Conservation (phyloP, 306 rosid species). For the Begonia fuchsioides region DNA sequence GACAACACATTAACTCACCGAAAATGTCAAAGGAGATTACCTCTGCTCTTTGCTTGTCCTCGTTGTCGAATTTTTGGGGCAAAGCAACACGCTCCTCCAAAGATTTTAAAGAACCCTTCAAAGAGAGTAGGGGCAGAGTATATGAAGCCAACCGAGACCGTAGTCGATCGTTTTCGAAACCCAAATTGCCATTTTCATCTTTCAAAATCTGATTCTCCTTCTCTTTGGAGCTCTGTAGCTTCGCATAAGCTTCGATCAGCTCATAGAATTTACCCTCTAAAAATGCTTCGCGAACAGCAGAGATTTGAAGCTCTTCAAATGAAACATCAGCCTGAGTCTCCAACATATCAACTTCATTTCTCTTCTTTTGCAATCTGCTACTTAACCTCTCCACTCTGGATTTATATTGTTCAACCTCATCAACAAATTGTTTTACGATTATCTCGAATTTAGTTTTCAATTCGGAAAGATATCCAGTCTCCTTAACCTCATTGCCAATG, state of each 20-base stretch:
- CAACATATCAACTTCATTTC: constrained; percentile 44
- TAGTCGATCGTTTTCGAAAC: constrained; percentile 39
- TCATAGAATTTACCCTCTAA: constrained; percentile 57
- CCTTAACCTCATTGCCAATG: constrained; percentile 24
- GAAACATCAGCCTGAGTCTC: constrained; percentile 40
- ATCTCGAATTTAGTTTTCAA: constrained; percentile 37
- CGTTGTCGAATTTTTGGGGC: constrained; percentile 14
- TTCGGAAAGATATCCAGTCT: constrained; percentile 21
- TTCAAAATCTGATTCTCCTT: constrained; percentile 32
- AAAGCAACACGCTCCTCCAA: constrained; percentile 44
- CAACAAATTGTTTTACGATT: constrained; percentile 21
- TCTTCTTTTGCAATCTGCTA: constrained; percentile 26
- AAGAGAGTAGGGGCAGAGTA: constrained; percentile 38
- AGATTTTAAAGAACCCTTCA: constrained; percentile 38
- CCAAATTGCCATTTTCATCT: constrained; percentile 38
- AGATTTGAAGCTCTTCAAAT: constrained; percentile 37
- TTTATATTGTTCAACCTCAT: constrained; percentile 30
- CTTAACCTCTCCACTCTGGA: constrained; percentile 27
- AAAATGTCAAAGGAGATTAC: constrained; percentile 14
- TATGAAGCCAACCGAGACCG: constrained; percentile 47
- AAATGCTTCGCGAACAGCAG: constrained; percentile 39
- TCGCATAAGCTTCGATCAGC: constrained; percentile 32
- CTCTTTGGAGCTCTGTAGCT: constrained; percentile 34
- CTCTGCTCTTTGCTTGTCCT: constrained; percentile 29
- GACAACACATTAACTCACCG: too few relatives aligned